Conservation (phyloP, 306 rosid species). For the Casuarina glauca region DNA sequence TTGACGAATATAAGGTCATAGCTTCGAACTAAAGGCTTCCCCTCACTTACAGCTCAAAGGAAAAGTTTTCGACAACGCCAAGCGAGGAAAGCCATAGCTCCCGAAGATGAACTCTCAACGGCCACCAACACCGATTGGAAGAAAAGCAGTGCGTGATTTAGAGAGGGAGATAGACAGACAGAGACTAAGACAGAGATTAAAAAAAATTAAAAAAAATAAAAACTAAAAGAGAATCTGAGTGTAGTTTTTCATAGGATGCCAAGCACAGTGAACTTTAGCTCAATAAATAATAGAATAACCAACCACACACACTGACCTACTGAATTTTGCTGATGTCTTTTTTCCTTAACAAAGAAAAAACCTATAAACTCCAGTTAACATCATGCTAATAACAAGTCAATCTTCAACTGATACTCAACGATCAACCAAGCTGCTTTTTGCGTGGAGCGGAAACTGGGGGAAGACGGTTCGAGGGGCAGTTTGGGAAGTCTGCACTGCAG, state of each 20-base stretch:
- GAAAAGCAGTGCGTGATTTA: background rate
- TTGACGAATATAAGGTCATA: slow-evolving; percentile 21
- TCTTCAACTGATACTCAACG: no score
- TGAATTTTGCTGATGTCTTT: background rate
- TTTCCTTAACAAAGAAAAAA: no score
- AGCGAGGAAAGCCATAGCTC: slow-evolving; percentile 25
- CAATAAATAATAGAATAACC: background rate
- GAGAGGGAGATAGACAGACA: background rate
- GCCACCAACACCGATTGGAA: slow-evolving; percentile 25
- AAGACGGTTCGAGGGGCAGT: slow-evolving; percentile 8
- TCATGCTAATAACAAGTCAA: no score
- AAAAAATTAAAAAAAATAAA: background rate
- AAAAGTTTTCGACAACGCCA: slow-evolving; percentile 35
- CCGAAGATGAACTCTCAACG: slow-evolving; percentile 43
- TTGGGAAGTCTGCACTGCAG: slow-evolving; percentile 11
- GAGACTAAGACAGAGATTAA: background rate
- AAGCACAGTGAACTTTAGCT: background rate
- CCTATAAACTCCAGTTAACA: no score
- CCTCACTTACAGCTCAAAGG: slow-evolving; percentile 22
- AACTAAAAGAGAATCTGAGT: background rate
- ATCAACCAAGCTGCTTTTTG: background rate
- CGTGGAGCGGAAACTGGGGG: background rate
- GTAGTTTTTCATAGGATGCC: slow-evolving; percentile 8
- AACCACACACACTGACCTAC: background rate
- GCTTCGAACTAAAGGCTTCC: slow-evolving; percentile 2